A percentile compares a stretch with the other conserved stretches of the same genome.
Evolutionary conservation across 192 early-diverging fungal species (phyloP).

Genomic region (Coemansia umbellata): DNA sequence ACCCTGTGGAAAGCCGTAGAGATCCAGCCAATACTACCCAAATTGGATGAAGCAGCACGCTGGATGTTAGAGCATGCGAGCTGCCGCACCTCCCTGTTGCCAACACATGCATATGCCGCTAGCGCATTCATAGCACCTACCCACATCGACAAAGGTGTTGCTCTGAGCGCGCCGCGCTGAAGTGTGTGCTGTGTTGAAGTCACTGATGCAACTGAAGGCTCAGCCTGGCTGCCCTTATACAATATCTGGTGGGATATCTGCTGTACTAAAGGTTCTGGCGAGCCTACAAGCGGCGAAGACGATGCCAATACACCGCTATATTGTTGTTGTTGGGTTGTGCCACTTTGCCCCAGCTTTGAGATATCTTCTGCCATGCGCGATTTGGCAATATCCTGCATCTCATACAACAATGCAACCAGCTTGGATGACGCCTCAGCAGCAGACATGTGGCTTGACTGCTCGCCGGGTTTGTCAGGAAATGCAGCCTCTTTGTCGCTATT

Average conservation of each 20-base stretch:
- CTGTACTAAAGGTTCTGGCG: constrained; percentile 6
- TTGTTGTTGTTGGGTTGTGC: neutral
- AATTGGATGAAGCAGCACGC: constrained; percentile 59
- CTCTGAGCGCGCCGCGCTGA: constrained; percentile 13
- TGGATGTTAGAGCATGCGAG: constrained; percentile 79
- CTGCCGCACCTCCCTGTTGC: constrained; percentile 75
- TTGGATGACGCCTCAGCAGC: constrained; percentile 21
- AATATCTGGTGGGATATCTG: constrained; percentile 6
- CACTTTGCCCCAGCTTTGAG: neutral
- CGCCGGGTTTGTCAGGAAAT: neutral
- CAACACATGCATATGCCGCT: constrained; percentile 17
- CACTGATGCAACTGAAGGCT: constrained; percentile 33
- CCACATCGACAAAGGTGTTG: constrained; percentile 48
- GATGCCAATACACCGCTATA: neutral
- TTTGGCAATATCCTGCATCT: constrained; percentile 40
- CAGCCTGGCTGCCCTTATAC: constrained; percentile 11
- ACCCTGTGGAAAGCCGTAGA: constrained; percentile 76
- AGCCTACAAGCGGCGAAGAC: constrained; percentile 4
- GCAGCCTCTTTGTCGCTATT: neutral
- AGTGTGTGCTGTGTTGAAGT: constrained; percentile 32
- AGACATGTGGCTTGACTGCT: constrained; percentile 12
- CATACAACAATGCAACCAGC: constrained; percentile 29
- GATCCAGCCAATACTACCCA: constrained; percentile 52
- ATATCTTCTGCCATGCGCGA: neutral
- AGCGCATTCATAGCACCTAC: constrained; percentile 25